Conservation (phyloP, 2,329 filamentous ascomycete species). For the Alternaria atra region DNA sequence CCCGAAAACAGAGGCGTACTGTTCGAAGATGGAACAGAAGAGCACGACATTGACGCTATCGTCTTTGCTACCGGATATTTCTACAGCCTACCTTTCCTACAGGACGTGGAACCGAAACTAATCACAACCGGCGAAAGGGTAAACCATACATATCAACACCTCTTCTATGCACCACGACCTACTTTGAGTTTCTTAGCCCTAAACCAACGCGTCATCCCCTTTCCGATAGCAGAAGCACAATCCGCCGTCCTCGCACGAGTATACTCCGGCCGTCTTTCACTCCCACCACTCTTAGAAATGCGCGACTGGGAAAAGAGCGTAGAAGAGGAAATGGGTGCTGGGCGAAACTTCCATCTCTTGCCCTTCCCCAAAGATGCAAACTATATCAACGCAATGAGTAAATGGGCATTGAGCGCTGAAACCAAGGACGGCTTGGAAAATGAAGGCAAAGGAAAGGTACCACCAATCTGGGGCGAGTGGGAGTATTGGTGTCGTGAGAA, state of each 20-base stretch:
- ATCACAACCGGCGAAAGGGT: slow-evolving; percentile 75
- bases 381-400: slow-evolving; percentile 74
- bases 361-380: slow-evolving; percentile 69
- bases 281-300: slow-evolving; percentile 74
- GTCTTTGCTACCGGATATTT: slow-evolving; percentile 92
- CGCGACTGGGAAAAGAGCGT: slow-evolving; percentile 67
- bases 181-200: slow-evolving; percentile 80
- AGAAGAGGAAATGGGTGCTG: slow-evolving; percentile 56
- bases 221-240: slow-evolving; percentile 81
- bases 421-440: slow-evolving; percentile 53
- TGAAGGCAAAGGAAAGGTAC: slow-evolving; percentile 67
- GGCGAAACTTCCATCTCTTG: slow-evolving; percentile 64
- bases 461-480: slow-evolving; percentile 75
- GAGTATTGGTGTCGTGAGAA: slow-evolving; percentile 76
- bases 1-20: slow-evolving; percentile 68
- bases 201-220: slow-evolving; percentile 87
- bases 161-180: slow-evolving; percentile 78
- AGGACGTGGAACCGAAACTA: slow-evolving; percentile 64
- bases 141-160: slow-evolving; percentile 77
- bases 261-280: slow-evolving; percentile 73
- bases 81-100: slow-evolving; percentile 80
- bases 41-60: slow-evolving; percentile 75
- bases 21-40: slow-evolving; percentile 72
- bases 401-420: slow-evolving; percentile 64
- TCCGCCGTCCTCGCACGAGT: slow-evolving; percentile 78